A percentile compares a stretch with the other conserved stretches of the same genome.
phyloP scores from a whole-genome alignment of 2,329 filamentous ascomycete species.

The Blastomyces gilchristii region DNA sequence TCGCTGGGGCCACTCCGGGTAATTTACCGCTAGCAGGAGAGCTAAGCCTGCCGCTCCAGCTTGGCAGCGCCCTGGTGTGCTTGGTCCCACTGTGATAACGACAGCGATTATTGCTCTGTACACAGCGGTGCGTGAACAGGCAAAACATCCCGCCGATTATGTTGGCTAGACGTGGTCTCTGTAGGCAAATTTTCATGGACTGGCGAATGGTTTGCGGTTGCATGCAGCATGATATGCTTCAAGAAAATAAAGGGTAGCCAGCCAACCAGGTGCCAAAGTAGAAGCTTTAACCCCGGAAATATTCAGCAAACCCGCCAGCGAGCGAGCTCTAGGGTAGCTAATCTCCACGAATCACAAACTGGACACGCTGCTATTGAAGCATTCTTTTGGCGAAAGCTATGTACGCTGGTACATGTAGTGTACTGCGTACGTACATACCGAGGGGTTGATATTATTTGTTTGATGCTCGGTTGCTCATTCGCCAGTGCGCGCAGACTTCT shows the following conservation, averaged over 20 bases:
- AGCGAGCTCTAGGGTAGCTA: not conserved
- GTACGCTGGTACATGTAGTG: too few species aligned
- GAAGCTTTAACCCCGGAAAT: not conserved
- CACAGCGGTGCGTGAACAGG: not conserved
- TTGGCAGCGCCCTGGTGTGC: not conserved
- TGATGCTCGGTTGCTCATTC: not conserved
- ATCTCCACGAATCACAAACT: not conserved
- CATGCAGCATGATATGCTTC: not conserved
- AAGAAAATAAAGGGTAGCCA: not conserved
- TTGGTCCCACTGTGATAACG: not conserved
- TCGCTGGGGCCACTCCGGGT: not conserved
- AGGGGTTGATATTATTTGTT: too few species aligned
- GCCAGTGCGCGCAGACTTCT: not conserved
- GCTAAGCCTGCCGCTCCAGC: not conserved
- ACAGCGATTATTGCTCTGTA: not conserved
- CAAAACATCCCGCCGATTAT: not conserved
- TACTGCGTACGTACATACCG: too few species aligned
- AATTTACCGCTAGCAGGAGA: constrained; percentile 1
- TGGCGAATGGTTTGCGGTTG: not conserved
- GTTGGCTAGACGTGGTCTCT: not conserved
- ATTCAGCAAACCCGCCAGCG: too few species aligned
- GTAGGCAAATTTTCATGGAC: not conserved
- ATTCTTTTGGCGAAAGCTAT: not conserved
- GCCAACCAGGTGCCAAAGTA: not conserved
- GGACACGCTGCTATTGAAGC: not conserved